These are phyloP conservation scores for Mycena galericulata DNA, from an alignment of 768 basidiomycete species.

Conservation along the genomic window DNA sequence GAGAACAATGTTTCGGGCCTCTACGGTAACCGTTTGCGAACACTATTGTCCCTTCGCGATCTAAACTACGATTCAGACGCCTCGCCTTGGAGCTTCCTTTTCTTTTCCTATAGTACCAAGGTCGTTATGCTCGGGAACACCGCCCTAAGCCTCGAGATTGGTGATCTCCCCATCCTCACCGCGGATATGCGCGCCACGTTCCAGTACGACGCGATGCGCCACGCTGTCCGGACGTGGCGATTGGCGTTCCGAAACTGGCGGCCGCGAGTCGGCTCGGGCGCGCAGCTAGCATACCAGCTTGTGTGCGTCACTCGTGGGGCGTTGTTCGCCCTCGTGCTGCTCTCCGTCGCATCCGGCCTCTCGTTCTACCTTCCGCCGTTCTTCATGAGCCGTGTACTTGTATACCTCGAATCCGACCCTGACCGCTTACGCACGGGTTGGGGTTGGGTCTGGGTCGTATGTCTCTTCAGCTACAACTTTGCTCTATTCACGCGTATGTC, in stretches of 20 bases:
- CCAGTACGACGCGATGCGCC: conserved; percentile 73
- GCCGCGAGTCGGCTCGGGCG: conserved; percentile 72
- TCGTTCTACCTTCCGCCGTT: conserved; percentile 74
- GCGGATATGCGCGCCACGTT: conserved; percentile 73
- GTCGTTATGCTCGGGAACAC: conserved; percentile 87
- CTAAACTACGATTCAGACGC: conserved; percentile 50
- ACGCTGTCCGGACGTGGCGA: conserved; percentile 59
- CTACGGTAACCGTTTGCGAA: conserved; percentile 48
- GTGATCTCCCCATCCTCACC: conserved; percentile 86
- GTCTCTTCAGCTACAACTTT: neutral
- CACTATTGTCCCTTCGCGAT: too few relatives aligned
- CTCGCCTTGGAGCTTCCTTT: conserved; percentile 67
- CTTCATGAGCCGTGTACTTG: conserved; percentile 60
- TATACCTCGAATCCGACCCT: conserved; percentile 70
- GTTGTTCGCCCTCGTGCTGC: conserved; percentile 53
- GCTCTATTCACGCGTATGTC: conserved; percentile 52
- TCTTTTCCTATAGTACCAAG: conserved; percentile 89
- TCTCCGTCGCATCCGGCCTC: conserved; percentile 67
- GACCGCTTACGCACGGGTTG: conserved; percentile 61
- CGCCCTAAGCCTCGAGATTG: conserved; percentile 81
- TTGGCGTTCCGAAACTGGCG: conserved; percentile 67
- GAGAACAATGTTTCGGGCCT: conserved; percentile 81
- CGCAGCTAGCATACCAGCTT: conserved; percentile 71
- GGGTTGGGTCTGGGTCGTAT: conserved; percentile 70
- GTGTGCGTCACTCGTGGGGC: conserved; percentile 62